Evolutionary conservation across 2,329 filamentous ascomycete genomes (phyloP), one percentile per base, ranked within the genome.

Genomic region (Ophiostoma tasmaniense): DNA sequence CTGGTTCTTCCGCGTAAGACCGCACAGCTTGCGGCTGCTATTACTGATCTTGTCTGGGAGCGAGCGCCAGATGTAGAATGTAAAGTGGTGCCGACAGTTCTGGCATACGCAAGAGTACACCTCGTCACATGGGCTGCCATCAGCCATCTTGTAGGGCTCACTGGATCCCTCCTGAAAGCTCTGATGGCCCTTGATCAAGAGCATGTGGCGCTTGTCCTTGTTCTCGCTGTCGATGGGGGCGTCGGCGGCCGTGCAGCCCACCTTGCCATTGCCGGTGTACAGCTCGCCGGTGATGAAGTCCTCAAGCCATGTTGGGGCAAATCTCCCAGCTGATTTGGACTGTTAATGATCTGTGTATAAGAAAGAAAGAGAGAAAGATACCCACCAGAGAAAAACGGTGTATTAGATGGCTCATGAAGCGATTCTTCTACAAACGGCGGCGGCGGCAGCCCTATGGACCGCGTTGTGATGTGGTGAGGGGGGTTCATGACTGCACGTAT

Each of bases 31-130:
- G 2, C 50, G 28, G 20, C 52, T 66, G 11, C 13, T 25, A 13
- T 39, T 50, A 13, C 61, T 64, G n/a, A 59, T 14, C 50, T 28
- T 42, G n/a, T 25, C 20, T n/a, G 33, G 50, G 10, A 59, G 13
- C 11, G 66, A 37, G 14, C 52, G 45, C 39, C 45, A 55, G 61
- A 76, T 72, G 66, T 73, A 73, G 67, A 78, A 75, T 39, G 74
- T 72, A 65, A 77, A 78, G 70, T 78, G 77, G 65, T 77, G 74
- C 22, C 76, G 76, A 69, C 77, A 78, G 59, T 72, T 73, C 25
- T 73, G 73, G 71, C 77, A 78, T 69, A 77, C 73, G 66, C 75
- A 76, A 10, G 75, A 74, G 28, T 75, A 70, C 13, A 72, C 68
- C 33, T 71, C 71, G n/a, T 70, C 64, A 59, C 68, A 69, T 30